Evolutionary conservation across 352 stramenopile species (phyloP).

Genomic region (Phytophthora quininea): DNA sequence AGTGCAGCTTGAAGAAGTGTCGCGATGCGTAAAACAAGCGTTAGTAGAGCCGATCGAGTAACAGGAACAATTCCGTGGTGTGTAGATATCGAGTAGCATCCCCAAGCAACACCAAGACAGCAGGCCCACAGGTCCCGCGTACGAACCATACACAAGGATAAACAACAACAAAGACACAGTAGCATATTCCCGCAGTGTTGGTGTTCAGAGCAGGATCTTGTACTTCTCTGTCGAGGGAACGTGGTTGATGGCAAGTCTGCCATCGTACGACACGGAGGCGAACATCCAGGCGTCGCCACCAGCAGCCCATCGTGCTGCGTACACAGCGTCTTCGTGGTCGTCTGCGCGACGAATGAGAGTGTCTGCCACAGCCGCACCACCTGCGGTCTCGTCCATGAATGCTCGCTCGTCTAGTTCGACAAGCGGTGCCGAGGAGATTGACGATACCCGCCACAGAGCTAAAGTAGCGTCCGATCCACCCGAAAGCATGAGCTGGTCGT

Average conservation of each 20-base stretch:
- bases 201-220: conserved; percentile 95
- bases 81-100: conserved; percentile 36
- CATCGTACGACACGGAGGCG: conserved; percentile 95
- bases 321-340: conserved; percentile 95
- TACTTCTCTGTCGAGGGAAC: conserved; percentile 99
- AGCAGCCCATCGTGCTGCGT: conserved; percentile 91
- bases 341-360: conserved; percentile 90
- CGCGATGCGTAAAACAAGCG: conserved; percentile 38
- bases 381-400: conserved; percentile 65
- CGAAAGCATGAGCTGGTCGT: conserved; percentile 97
- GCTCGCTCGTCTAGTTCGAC: conserved; percentile 92
- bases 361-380: conserved; percentile 64
- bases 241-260: conserved; percentile 94
- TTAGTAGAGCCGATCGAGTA: conserved; percentile 41
- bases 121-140: conserved; percentile 31
- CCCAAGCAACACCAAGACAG: conserved; percentile 28
- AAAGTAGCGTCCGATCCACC: conserved; percentile 93
- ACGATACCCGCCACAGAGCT: conserved; percentile 96
- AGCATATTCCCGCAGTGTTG: conserved; percentile 30
- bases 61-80: conserved; percentile 27
- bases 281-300: conserved; percentile 96
- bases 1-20: conserved; percentile 30
- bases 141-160: conserved; percentile 34
- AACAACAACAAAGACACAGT: conserved; percentile 36
- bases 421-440: conserved; percentile 95